Evolutionary conservation across 768 basidiomycete genomes (phyloP).

Genomic region (Boletus tomentosulus): DNA sequence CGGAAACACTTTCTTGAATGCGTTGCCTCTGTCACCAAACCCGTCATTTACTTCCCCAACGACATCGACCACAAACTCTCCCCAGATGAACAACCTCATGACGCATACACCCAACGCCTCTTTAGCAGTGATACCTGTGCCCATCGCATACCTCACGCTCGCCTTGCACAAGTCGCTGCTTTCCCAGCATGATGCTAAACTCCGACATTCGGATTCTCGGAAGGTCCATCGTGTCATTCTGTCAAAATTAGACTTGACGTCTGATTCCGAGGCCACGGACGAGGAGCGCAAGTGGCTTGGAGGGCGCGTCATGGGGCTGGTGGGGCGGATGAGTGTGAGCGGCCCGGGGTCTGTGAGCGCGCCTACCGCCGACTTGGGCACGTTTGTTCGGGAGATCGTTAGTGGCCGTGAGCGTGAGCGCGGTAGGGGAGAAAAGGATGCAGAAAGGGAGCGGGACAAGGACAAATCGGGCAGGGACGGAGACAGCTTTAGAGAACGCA

Average conservation of each 20-base stretch:
- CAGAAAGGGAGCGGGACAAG: constrained; percentile 33
- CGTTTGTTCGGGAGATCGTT: constrained; percentile 45
- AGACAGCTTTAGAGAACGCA: constrained; percentile 29
- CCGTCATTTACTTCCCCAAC: constrained; percentile 6
- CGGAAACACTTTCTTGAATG: constrained; percentile 13
- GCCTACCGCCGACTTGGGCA: constrained; percentile 48
- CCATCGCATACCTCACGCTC: constrained; percentile 23
- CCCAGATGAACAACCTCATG: constrained; percentile 5
- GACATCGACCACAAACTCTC: constrained; percentile 3
- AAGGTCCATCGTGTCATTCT: constrained; percentile 61
- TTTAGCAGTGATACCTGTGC: not conserved
- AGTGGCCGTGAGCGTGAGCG: constrained; percentile 30
- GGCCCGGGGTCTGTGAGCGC: constrained; percentile 42
- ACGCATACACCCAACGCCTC: constrained; percentile 13
- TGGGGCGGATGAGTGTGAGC: constrained; percentile 33
- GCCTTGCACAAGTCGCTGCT: constrained; percentile 19
- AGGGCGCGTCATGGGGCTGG: constrained; percentile 37
- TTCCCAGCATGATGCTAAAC: constrained; percentile 26
- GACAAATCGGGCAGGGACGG: constrained; percentile 35
- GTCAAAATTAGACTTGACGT: constrained; percentile 47
- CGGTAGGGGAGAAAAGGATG: constrained; percentile 27
- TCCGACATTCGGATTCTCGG: constrained; percentile 45
- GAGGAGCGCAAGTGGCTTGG: constrained; percentile 30
- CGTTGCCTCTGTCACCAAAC: constrained; percentile 13
- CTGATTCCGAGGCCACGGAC: constrained; percentile 30